A percentile compares a stretch with the other conserved stretches of the same genome.
Evolutionary conservation across 2,329 filamentous ascomycete genomes (phyloP).

Genomic region (Chaetomiaceae sp.): DNA sequence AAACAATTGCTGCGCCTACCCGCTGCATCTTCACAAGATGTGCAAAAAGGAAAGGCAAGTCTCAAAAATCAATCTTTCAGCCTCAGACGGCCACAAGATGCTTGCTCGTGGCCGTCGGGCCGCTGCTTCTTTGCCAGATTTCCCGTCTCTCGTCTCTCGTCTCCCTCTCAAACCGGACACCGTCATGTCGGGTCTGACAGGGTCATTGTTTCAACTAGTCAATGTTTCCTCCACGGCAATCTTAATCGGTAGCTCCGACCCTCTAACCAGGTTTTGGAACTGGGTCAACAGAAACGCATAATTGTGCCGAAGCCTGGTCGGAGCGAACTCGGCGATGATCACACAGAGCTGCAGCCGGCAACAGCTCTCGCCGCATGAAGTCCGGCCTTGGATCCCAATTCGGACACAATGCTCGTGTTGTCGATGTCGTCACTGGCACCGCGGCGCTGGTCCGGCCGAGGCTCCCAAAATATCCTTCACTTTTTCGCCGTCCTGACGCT

Average conservation of each 20-base stretch:
- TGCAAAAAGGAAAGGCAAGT: slow-evolving; percentile 4
- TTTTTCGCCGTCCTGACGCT: background rate
- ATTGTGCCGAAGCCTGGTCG: slow-evolving; percentile 16
- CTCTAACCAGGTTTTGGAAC: slow-evolving; percentile 7
- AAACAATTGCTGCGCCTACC: too few relatives aligned
- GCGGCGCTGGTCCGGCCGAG: too few relatives aligned
- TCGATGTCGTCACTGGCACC: background rate
- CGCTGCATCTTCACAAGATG: too few relatives aligned
- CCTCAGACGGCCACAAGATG: slow-evolving; percentile 18
- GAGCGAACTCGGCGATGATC: slow-evolving; percentile 17
- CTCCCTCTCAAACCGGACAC: too few relatives aligned
- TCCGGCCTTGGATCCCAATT: background rate
- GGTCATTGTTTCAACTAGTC: background rate
- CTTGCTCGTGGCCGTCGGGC: background rate
- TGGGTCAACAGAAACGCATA: slow-evolving; percentile 13
- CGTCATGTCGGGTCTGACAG: background rate
- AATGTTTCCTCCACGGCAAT: background rate
- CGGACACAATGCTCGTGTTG: background rate
- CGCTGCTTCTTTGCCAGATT: too few relatives aligned
- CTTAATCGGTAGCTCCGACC: background rate
- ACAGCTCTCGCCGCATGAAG: slow-evolving; percentile 13
- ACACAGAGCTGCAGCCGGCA: slow-evolving; percentile 21
- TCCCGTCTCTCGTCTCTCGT: too few relatives aligned
- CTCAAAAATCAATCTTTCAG: background rate
- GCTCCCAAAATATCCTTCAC: background rate